Percentiles rank a stretch among this genome's conserved stretches.
Evolutionary conservation across 345 rosid genomes (phyloP).

Genomic region (Salix arbutifolia): DNA sequence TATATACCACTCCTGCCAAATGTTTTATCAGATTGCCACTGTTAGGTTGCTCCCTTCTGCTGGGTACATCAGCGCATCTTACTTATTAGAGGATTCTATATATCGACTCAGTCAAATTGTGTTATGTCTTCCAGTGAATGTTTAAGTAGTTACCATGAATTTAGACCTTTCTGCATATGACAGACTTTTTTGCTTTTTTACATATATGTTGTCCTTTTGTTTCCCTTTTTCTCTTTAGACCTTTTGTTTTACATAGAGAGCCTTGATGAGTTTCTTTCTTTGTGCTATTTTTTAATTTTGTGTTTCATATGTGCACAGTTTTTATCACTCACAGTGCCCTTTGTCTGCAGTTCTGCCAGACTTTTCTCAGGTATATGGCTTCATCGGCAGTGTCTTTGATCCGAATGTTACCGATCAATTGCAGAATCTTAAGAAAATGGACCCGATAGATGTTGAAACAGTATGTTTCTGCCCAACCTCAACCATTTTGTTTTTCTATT

Average conservation of each 20-base stretch:
- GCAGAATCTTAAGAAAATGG: slow-evolving; percentile 78
- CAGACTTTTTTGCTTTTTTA: neutral
- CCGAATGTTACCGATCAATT: slow-evolving; percentile 62
- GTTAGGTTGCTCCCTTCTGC: neutral
- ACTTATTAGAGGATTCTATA: neutral
- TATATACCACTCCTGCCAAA: neutral
- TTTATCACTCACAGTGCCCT: neutral
- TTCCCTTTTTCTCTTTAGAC: neutral
- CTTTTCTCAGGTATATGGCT: slow-evolving; percentile 81
- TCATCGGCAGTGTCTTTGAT: slow-evolving; percentile 87
- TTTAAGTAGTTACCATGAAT: neutral
- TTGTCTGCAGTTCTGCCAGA: slow-evolving; percentile 69
- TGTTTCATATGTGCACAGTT: neutral
- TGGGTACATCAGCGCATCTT: neutral
- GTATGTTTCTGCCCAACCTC: slow-evolving; percentile 36
- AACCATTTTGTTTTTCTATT: neutral
- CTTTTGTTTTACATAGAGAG: neutral
- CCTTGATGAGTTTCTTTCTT: neutral
- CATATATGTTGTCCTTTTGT: neutral
- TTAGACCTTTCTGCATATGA: neutral
- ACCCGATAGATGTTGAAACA: slow-evolving; percentile 73
- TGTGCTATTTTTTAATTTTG: neutral
- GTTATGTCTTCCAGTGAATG: neutral
- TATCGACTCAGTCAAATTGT: neutral
- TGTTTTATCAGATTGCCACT: neutral